A percentile compares a stretch with the other conserved stretches of the same genome.
Conservation (phyloP, 73 alveolate species). For the Breviolum minutum region DNA sequence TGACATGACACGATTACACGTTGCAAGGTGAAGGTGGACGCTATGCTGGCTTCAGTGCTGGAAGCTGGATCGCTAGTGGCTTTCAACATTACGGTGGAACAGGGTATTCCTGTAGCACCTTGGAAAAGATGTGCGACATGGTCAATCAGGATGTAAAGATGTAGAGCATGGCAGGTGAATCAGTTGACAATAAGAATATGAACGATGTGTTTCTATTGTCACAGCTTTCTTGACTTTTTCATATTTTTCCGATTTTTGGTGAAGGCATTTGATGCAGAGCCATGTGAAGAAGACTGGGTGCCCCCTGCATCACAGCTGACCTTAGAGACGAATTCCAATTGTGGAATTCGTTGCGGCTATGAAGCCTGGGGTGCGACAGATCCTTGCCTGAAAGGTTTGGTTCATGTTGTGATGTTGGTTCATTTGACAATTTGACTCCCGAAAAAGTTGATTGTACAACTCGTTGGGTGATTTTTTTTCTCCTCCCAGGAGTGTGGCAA, state of each 20-base stretch:
- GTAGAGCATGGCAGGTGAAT: background rate
- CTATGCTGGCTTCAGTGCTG: background rate
- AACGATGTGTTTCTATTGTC: background rate
- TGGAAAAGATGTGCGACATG: background rate
- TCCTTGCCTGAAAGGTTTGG: background rate
- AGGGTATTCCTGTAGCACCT: conserved; percentile 6
- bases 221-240: background rate
- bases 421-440: background rate
- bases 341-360: background rate
- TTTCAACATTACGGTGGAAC: background rate
- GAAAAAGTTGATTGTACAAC: background rate
- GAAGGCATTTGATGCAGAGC: conserved; percentile 6
- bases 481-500: background rate
- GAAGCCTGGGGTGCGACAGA: background rate
- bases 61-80: conserved; percentile 20
- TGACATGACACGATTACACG: background rate
- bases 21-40: background rate
- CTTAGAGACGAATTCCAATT: background rate
- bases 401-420: background rate
- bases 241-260: background rate
- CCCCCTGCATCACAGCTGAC: conserved; percentile 1
- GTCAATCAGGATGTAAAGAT: background rate
- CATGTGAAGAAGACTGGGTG: conserved; percentile 27
- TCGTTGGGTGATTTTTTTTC: background rate
- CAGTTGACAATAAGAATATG: background rate